A percentile compares a stretch with the other conserved stretches of the same genome.
phyloP scores from a whole-genome alignment of 1,284 basidiomycete species.

The Pseudozyma thailandica region DNA sequence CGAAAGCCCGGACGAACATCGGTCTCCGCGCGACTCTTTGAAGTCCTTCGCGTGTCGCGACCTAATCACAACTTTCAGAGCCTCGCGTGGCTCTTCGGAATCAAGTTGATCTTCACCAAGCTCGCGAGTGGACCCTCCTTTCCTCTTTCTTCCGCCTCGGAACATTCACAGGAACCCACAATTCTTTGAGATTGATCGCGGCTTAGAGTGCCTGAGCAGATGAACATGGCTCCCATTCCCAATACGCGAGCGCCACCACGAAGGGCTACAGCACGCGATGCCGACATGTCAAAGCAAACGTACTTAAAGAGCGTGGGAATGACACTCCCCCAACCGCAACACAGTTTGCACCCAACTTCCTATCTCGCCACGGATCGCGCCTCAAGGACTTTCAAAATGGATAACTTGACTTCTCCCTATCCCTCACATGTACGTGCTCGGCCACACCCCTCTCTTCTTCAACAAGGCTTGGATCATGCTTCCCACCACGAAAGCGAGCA shows the following conservation, averaged over 20 bases:
- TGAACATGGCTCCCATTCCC: too few relatives aligned
- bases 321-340: neutral
- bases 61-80: neutral
- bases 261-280: too few relatives aligned
- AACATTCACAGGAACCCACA: too few relatives aligned
- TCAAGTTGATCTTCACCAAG: too few relatives aligned
- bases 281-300: too few relatives aligned
- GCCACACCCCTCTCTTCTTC: neutral
- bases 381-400: neutral
- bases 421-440: neutral
- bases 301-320: neutral
- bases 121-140: too few relatives aligned
- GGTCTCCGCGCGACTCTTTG: neutral
- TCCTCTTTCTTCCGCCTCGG: too few relatives aligned
- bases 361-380: neutral
- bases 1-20: neutral
- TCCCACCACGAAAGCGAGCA: neutral
- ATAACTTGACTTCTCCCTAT: neutral
- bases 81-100: neutral
- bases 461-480: neutral
- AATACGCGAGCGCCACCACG: too few relatives aligned
- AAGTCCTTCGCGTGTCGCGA: neutral
- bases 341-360: neutral
- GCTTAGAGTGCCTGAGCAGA: too few relatives aligned
- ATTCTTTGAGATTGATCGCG: too few relatives aligned